Base-by-base conservation (phyloP, 2,329 filamentous ascomycete species). In the Dothistroma septosporum region DNA sequence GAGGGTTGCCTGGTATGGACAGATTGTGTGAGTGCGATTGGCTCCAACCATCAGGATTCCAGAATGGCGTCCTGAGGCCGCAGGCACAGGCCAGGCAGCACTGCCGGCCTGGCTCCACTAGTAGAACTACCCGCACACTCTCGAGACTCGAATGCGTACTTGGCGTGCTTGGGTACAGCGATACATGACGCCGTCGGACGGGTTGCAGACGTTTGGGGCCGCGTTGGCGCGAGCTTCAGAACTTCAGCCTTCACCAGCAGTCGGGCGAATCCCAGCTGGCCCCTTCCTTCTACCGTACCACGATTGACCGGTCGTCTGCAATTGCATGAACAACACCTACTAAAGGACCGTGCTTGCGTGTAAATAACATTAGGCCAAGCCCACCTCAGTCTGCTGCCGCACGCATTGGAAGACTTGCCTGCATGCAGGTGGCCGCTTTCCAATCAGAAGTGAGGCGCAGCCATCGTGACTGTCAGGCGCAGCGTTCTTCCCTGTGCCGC, bases 301-400 rank as follows among this genome's bases (percentile, higher is more conserved):
- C n/a, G n/a, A 48, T 31, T 44, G 37, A 57, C 54, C 54, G 54
- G 54, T 57, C 54, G 54, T 33, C 53, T n/a, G n/a, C n/a, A n/a
- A n/a, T n/a, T 48, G 54, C 54, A 57, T 49, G 54, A 57, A 57
- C 54, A 33, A 16, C 24, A 19, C 32, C 50, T n/a, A n/a, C n/a
- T n/a, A n/a, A n/a, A n/a, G n/a, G n/a, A n/a, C n/a, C n/a, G n/a
- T n/a, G n/a, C n/a, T n/a, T n/a, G n/a, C n/a, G n/a, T n/a, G n/a
- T n/a, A n/a, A n/a, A n/a, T n/a, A n/a, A n/a, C n/a, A n/a, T n/a
- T n/a, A n/a, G 31, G 12, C 32, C 11, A 14, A 16, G n/a, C n/a
- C n/a, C n/a, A n/a, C n/a, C n/a, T n/a, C n/a, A n/a, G 19, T 55
- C 22, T 37, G 53, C 53, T 46, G 41, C 35, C 53, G 41, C 53